These are phyloP conservation scores for Rhinocladiella similis DNA, from an alignment of 2,329 filamentous ascomycete genomes.

Conservation along the genomic window DNA sequence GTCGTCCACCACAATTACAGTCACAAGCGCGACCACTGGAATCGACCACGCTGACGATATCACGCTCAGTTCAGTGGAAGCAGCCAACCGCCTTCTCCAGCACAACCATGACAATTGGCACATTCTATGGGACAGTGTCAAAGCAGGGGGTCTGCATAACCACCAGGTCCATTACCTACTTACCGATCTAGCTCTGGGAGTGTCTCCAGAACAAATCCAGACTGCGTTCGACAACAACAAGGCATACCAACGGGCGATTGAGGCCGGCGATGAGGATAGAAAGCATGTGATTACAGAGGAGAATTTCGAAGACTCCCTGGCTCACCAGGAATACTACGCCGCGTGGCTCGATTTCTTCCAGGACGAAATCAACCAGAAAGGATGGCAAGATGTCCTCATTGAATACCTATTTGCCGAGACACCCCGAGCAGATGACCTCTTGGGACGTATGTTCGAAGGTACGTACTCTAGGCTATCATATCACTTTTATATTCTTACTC, in stretches of 20 bases:
- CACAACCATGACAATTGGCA: constrained; percentile 72
- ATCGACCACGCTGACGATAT: not conserved
- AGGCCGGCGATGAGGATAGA: constrained; percentile 44
- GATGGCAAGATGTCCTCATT: constrained; percentile 33
- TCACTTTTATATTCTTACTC: not conserved
- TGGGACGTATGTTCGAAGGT: constrained; percentile 67
- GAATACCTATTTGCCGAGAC: constrained; percentile 67
- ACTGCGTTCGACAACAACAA: constrained; percentile 65
- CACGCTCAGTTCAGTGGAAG: constrained; percentile 58
- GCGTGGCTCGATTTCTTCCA: constrained; percentile 78
- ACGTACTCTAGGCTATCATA: too few relatives aligned
- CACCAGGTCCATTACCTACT: constrained; percentile 18
- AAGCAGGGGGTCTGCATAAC: constrained; percentile 68
- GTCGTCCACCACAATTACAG: not conserved
- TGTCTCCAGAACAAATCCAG: constrained; percentile 57
- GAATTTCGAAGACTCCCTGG: constrained; percentile 60
- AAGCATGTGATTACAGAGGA: constrained; percentile 53
- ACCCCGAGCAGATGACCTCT: constrained; percentile 65
- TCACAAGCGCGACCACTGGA: not conserved
- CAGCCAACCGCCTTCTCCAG: constrained; percentile 68
- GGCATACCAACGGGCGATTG: constrained; percentile 62
- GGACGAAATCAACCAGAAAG: constrained; percentile 62
- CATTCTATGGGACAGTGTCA: constrained; percentile 66
- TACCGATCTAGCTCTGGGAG: constrained; percentile 59
- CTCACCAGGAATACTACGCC: constrained; percentile 64